phyloP scores from a whole-genome alignment of 2,329 filamentous ascomycete genomes.

The Xylaria sp. region DNA sequence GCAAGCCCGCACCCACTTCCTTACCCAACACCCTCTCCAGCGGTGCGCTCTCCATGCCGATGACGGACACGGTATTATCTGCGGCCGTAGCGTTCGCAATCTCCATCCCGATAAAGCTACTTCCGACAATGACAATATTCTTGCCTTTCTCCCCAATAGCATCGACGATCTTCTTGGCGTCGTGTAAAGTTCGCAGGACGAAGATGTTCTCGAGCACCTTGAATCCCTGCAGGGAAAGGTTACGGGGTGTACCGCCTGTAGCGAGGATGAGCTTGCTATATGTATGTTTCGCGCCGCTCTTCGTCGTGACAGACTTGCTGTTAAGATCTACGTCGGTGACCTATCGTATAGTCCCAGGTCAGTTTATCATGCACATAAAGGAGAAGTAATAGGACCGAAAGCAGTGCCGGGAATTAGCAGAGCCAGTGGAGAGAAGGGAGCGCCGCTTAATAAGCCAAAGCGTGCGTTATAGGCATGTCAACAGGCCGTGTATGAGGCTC shows the following conservation, averaged over 20 bases:
- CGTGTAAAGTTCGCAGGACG: constrained; percentile 79
- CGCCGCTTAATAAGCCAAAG: not conserved
- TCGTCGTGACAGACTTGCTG: constrained; percentile 78
- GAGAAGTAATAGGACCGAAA: not conserved
- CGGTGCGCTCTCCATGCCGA: constrained; percentile 89
- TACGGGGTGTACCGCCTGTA: constrained; percentile 82
- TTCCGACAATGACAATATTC: constrained; percentile 92
- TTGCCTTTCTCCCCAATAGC: constrained; percentile 87
- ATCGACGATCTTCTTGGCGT: constrained; percentile 79
- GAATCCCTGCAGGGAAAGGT: constrained; percentile 84
- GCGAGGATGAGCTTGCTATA: constrained; percentile 94
- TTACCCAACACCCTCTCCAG: constrained; percentile 88
- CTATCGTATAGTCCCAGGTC: not conserved
- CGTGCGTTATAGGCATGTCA: not conserved
- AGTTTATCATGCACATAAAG: not conserved
- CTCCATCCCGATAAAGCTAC: constrained; percentile 98
- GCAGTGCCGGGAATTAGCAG: not conserved
- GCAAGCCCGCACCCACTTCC: constrained; percentile 83
- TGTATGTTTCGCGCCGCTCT: constrained; percentile 73
- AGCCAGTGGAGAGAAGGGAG: not conserved
- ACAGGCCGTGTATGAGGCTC: not conserved
- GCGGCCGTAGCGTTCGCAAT: constrained; percentile 84
- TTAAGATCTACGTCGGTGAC: constrained; percentile 80
- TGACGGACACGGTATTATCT: constrained; percentile 84
- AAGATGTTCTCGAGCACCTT: constrained; percentile 90